Base-by-base conservation (phyloP, 2,329 filamentous ascomycete genomes). In the Trichoderma brevicompactum region DNA sequence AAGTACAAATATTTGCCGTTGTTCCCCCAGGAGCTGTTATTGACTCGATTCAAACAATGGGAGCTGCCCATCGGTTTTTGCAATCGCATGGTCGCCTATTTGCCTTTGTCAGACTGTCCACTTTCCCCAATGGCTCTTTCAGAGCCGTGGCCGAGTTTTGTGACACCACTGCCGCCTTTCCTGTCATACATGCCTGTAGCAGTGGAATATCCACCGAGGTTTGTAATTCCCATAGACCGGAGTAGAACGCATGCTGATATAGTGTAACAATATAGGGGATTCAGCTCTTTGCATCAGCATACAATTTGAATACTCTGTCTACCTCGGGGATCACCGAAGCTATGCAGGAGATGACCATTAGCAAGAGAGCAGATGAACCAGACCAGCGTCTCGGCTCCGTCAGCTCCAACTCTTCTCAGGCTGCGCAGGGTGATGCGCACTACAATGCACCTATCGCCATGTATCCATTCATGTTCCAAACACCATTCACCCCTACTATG, bases 81-180 rank as follows among this genome's bases (percentile, higher is more conserved):
- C 75, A 79, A 15, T 70, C 72, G 0, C 80, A 85, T 58, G 85
- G 85, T 0, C 79, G 82, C 10, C 71, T 88, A 0, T 85, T 83
- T 68, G 83, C 85, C 0, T 81, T 86, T 69, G 77, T 83, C 55
- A 78, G 77, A 38, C 73, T 79, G 12, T 70, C 74, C 13, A 77
- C 75, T 12, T 77, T 78, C 7, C 76, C 79, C 9, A 78, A 80
- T 38, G 80, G 78, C 7, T 71, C 80, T 6, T 79, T 84, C 68
- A 79, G 77, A 61, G 81, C 82, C 7, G 73, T 85, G 53, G 80
- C 81, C 2, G 85, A 88, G 69, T 88, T 82, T 65, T 81, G 80
- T 60, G 83, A 87, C 66, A 75, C 79, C 23, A 77, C 79, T 2
- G 73, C 79, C 59, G 82, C 82, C 9, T 52, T 78, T 15, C 70